phyloP scores from a whole-genome alignment of 164 flowering plant genomes.

The Tinospora cordifolia region DNA sequence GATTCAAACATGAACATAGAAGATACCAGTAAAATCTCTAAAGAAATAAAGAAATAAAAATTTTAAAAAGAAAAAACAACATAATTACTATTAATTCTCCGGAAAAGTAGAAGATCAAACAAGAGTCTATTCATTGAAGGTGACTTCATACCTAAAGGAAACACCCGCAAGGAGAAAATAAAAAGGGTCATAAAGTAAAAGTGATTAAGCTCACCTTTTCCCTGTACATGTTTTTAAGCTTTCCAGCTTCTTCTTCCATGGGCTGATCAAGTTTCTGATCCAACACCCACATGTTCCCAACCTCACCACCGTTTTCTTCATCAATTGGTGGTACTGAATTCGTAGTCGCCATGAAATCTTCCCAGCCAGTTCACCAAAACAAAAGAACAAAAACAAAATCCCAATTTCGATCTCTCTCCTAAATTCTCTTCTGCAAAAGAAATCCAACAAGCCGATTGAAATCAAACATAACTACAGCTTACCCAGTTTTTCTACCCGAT shows the following conservation, averaged over 20 bases:
- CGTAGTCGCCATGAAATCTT: conserved; percentile 3
- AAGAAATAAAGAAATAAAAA: too few relatives aligned
- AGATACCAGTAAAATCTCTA: not conserved
- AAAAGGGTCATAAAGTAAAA: not conserved
- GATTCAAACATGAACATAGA: not conserved
- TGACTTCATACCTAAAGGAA: not conserved
- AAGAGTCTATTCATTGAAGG: not conserved
- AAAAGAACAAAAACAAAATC: not conserved
- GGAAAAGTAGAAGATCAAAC: conserved; percentile 1
- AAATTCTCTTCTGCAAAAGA: not conserved
- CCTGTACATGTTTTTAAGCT: conserved; percentile 30
- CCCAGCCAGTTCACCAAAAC: not conserved
- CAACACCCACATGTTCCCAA: conserved; percentile 90
- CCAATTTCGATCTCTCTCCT: not conserved
- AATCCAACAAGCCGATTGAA: not conserved
- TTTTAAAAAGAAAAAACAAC: too few relatives aligned
- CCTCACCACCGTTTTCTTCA: conserved; percentile 11
- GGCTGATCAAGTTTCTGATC: conserved; percentile 96
- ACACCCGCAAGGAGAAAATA: not conserved
- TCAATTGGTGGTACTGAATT: not conserved
- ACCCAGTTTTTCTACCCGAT: not conserved
- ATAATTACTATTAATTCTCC: not conserved
- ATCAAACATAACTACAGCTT: not conserved
- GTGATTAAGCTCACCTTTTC: conserved; percentile 9
- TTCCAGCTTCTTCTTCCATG: conserved; percentile 98